phyloP scores from a whole-genome alignment of 805 yeast species.

The Candida pseudofarinosa region DNA sequence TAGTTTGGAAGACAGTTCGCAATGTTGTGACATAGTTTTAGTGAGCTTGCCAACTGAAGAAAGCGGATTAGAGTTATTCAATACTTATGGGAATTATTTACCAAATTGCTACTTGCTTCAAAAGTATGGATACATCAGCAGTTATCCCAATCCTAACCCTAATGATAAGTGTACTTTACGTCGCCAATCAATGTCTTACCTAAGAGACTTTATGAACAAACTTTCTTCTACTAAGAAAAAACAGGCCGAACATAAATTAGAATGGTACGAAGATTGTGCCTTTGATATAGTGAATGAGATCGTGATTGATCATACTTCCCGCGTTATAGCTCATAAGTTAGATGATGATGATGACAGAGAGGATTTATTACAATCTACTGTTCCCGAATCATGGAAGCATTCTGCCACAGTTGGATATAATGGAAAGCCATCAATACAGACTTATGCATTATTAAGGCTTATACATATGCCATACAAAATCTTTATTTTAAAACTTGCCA shows the following conservation, averaged over 20 bases:
- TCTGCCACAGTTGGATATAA: constrained; percentile 34
- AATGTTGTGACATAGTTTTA: constrained; percentile 69
- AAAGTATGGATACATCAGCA: constrained; percentile 74
- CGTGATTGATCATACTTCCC: constrained; percentile 1
- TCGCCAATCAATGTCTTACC: constrained; percentile 37
- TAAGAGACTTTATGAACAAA: constrained; percentile 19
- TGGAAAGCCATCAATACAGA: constrained; percentile 45
- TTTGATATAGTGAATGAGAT: constrained; percentile 32
- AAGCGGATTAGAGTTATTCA: constrained; percentile 57
- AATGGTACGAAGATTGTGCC: constrained; percentile 50
- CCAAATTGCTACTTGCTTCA: constrained; percentile 63
- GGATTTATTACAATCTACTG: constrained; percentile 20
- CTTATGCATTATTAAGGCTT: constrained; percentile 34
- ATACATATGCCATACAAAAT: constrained; percentile 24
- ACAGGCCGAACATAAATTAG: constrained; percentile 33
- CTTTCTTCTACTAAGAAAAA: constrained; percentile 23
- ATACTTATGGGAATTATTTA: constrained; percentile 73
- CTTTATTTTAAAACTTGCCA: constrained; percentile 20
- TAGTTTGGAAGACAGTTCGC: constrained; percentile 31
- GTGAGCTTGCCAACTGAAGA: constrained; percentile 40
- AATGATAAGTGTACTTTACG: constrained; percentile 60
- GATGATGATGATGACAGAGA: constrained; percentile 11
- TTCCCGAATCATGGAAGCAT: constrained; percentile 39
- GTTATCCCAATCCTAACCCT: constrained; percentile 39
- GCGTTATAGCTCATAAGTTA: constrained; percentile 7